phyloP scores from a whole-genome alignment of 1,284 basidiomycete species.

The Heterobasidion irregulare region DNA sequence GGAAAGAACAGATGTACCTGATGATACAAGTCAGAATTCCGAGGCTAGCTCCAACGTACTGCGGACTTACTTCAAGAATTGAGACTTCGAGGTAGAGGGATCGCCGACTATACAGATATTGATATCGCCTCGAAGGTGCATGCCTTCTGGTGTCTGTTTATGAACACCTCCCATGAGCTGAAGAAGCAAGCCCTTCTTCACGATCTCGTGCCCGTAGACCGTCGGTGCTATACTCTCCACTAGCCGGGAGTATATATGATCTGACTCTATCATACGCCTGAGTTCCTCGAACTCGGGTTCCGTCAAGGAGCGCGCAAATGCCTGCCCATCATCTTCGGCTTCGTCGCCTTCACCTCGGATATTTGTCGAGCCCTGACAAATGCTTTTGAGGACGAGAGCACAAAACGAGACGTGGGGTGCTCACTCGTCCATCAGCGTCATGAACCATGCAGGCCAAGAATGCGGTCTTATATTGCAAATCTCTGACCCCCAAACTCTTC shows the following conservation, averaged over 20 bases:
- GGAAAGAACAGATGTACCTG: slow-evolving; percentile 98
- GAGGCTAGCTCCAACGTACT: slow-evolving; percentile 51
- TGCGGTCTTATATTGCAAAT: slow-evolving; percentile 97
- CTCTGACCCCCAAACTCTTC: slow-evolving; percentile 91
- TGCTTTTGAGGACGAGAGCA: slow-evolving; percentile 1
- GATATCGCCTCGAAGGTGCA: slow-evolving; percentile 92
- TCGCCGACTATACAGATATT: slow-evolving; percentile 95
- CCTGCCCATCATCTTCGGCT: slow-evolving; percentile 67
- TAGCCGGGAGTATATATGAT: slow-evolving; percentile 91
- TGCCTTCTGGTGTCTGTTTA: slow-evolving; percentile 96
- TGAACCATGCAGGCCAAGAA: slow-evolving; percentile 98
- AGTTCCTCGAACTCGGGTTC: slow-evolving; percentile 95
- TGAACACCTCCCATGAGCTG: slow-evolving; percentile 91
- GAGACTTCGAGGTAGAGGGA: slow-evolving; percentile 98
- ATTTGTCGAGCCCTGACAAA: slow-evolving; percentile 64
- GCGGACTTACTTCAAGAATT: slow-evolving; percentile 98
- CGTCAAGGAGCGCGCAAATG: slow-evolving; percentile 84
- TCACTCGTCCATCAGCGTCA: slow-evolving; percentile 78
- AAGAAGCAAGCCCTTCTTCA: slow-evolving; percentile 95
- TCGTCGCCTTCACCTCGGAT: slow-evolving; percentile 83
- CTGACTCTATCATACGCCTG: slow-evolving; percentile 85
- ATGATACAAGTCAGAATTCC: background rate
- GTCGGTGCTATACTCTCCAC: slow-evolving; percentile 96
- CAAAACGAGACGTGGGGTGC: slow-evolving; percentile 17
- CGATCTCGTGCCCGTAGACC: slow-evolving; percentile 98